Percentiles rank a stretch among this genome's conserved stretches.
Evolutionary conservation across 1,139 yeast species (phyloP).

Genomic region (Saccharomyces hybrid): DNA sequence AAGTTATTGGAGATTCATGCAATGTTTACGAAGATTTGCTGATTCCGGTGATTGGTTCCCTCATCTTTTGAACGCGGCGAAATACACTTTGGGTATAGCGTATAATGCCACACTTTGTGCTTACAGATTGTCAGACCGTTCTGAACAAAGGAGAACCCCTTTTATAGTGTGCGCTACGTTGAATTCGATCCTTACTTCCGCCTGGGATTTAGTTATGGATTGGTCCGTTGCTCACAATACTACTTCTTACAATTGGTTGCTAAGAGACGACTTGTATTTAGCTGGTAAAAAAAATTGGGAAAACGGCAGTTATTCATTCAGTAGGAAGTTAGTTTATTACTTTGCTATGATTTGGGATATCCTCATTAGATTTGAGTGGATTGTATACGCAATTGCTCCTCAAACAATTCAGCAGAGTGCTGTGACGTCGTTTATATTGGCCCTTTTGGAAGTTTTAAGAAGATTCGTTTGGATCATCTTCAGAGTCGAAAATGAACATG

Average conservation of each 20-base stretch:
- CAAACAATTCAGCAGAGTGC: conserved; percentile 82
- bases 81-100: conserved; percentile 58
- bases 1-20: conserved; percentile 82
- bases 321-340: conserved; percentile 56
- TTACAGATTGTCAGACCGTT: conserved; percentile 47
- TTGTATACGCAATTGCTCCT: conserved; percentile 66
- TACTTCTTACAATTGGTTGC: conserved; percentile 44
- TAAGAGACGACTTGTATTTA: conserved; percentile 57
- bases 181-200: conserved; percentile 60
- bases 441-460: conserved; percentile 71
- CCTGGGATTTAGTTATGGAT: conserved; percentile 94
- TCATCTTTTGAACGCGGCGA: conserved; percentile 83
- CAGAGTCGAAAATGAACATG: conserved; percentile 94
- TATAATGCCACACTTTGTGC: conserved; percentile 73
- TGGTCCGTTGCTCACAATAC: conserved; percentile 73
- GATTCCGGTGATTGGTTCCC: conserved; percentile 97
- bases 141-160: conserved; percentile 40
- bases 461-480: conserved; percentile 84
- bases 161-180: conserved; percentile 69
- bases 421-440: conserved; percentile 76
- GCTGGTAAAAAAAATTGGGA: conserved; percentile 33
- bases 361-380: conserved; percentile 79
- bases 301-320: conserved; percentile 34
- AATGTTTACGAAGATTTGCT: conserved; percentile 82
- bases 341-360: conserved; percentile 67